These are phyloP conservation scores for Irpex rosettiformis DNA, from an alignment of 1,284 basidiomycete genomes.

Conservation along the genomic window DNA sequence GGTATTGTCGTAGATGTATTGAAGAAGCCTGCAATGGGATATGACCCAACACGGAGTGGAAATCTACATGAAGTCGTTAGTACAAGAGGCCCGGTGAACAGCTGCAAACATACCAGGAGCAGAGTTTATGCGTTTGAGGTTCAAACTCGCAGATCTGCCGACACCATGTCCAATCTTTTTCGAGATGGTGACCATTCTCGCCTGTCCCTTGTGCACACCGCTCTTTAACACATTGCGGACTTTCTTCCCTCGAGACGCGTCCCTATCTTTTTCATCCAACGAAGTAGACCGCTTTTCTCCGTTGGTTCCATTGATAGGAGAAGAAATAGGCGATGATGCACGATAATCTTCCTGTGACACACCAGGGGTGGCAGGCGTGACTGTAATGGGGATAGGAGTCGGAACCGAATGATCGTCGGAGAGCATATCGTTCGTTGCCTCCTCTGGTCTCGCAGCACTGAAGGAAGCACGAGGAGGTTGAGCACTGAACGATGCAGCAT, in stretches of 20 bases:
- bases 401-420: conserved; percentile 8
- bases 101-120: conserved; percentile 51
- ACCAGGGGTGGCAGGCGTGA: conserved; percentile 45
- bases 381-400: conserved; percentile 36
- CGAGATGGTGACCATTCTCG: conserved; percentile 70
- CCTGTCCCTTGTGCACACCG: conserved; percentile 68
- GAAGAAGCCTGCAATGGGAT: conserved; percentile 81
- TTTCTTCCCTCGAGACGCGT: conserved; percentile 49
- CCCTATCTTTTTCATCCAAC: conserved; percentile 23
- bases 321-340: conserved; percentile 13
- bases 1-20: conserved; percentile 74
- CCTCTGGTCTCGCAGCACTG: background rate
- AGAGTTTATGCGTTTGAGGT: conserved; percentile 55
- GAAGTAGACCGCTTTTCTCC: conserved; percentile 25
- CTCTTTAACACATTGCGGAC: conserved; percentile 71
- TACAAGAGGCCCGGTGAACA: background rate
- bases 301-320: conserved; percentile 8
- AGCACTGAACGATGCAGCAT: conserved; percentile 17
- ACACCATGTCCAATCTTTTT: conserved; percentile 73
- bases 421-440: conserved; percentile 10
- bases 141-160: conserved; percentile 42
- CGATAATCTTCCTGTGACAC: conserved; percentile 14
- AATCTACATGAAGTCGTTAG: conserved; percentile 41
- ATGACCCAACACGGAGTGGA: conserved; percentile 57
- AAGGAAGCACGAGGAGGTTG: conserved; percentile 17